Evolutionary conservation across 2,329 filamentous ascomycete genomes (phyloP).

Genomic region (Penicillium sp.): DNA sequence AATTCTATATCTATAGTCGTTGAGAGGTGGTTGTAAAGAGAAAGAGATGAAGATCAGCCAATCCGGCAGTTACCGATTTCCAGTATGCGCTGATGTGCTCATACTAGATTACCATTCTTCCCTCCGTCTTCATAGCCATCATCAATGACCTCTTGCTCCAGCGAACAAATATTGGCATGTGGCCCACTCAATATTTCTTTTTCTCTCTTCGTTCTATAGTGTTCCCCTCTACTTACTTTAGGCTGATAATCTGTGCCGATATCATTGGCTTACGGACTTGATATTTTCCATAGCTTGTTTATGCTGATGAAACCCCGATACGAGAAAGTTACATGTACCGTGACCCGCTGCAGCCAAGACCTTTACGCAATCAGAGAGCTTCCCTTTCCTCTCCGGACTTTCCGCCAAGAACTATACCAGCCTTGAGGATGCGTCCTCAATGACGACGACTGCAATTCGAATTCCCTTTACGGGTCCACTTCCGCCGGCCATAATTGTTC

Average conservation of each 20-base stretch:
- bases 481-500: slow-evolving; percentile 72
- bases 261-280: neutral
- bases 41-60: slow-evolving; percentile 17
- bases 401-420: slow-evolving; percentile 10
- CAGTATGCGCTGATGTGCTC: slow-evolving; percentile 17
- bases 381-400: neutral
- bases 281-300: neutral
- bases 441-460: slow-evolving; percentile 74
- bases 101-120: neutral
- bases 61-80: slow-evolving; percentile 21
- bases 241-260: neutral
- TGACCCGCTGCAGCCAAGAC: neutral
- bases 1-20: neutral
- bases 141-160: neutral
- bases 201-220: neutral
- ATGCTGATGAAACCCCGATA: neutral
- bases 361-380: neutral
- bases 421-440: slow-evolving; percentile 42
- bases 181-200: neutral
- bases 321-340: neutral
- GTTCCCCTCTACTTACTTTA: neutral
- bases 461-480: slow-evolving; percentile 89
- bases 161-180: neutral
- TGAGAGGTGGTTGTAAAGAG: neutral
- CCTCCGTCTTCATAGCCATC: neutral